phyloP scores from a whole-genome alignment of 2,329 filamentous ascomycete species.

The Calycina herbarum region DNA sequence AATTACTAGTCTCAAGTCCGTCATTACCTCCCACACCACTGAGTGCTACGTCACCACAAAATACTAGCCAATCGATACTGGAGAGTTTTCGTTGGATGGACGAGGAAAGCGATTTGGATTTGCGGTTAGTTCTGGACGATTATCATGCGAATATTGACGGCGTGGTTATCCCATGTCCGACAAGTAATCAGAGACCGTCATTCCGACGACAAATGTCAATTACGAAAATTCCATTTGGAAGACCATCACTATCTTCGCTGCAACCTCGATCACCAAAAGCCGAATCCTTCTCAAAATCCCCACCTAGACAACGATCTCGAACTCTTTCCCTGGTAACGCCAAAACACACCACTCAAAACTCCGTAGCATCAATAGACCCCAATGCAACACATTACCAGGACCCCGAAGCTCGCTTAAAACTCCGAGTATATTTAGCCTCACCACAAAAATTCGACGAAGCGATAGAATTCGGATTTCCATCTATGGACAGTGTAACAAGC shows the following conservation, averaged over 20 bases:
- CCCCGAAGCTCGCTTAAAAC: constrained; percentile 80
- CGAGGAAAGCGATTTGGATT: constrained; percentile 68
- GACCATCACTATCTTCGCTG: constrained; percentile 45
- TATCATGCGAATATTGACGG: constrained; percentile 65
- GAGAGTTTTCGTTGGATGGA: constrained; percentile 75
- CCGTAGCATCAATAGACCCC: constrained; percentile 61
- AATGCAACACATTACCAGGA: constrained; percentile 84
- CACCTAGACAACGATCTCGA: constrained; percentile 48
- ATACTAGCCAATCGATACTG: constrained; percentile 34
- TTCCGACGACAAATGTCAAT: constrained; percentile 74
- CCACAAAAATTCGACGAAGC: constrained; percentile 96
- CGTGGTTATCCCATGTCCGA: constrained; percentile 47
- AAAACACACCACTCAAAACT: constrained; percentile 42
- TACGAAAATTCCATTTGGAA: constrained; percentile 62
- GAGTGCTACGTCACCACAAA: constrained; percentile 20
- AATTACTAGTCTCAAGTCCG: background rate
- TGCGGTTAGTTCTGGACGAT: constrained; percentile 66
- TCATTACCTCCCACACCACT: background rate
- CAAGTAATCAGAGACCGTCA: constrained; percentile 54
- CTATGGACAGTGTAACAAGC: constrained; percentile 48
- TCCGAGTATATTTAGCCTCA: constrained; percentile 82
- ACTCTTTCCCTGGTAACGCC: constrained; percentile 54
- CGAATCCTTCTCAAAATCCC: constrained; percentile 25
- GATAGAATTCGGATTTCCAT: constrained; percentile 88
- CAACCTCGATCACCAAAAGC: constrained; percentile 37